A percentile compares a stretch with the other conserved stretches of the same genome.
Conservation (phyloP, 2,329 filamentous ascomycete species). For the Fusarium hainanense region DNA sequence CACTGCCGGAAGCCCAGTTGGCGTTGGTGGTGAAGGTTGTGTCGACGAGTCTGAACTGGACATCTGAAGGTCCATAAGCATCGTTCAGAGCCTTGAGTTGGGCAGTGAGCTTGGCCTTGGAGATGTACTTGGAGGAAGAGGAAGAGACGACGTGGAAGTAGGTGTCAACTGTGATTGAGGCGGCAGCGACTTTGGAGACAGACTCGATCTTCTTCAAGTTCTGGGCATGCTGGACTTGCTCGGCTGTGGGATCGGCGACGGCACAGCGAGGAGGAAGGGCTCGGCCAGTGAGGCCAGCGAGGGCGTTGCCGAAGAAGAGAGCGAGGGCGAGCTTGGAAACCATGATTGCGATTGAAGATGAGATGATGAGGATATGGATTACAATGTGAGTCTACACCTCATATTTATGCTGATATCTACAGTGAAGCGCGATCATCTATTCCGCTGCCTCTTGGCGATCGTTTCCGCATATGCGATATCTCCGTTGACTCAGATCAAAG, state of each 20-base stretch:
- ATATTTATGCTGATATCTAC: slow-evolving; percentile 2
- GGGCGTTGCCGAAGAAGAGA: slow-evolving; percentile 22
- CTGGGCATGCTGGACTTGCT: slow-evolving; percentile 16
- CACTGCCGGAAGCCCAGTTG: slow-evolving; percentile 56
- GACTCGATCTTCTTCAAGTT: slow-evolving; percentile 24
- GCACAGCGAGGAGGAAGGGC: slow-evolving; percentile 25
- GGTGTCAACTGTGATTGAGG: slow-evolving; percentile 35
- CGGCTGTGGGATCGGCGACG: slow-evolving; percentile 19
- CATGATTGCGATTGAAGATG: slow-evolving; percentile 11
- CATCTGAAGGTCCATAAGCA: slow-evolving; percentile 56
- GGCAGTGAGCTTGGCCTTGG: slow-evolving; percentile 23
- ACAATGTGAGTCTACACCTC: background rate
- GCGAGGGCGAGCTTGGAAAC: slow-evolving; percentile 24
- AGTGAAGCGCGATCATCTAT: background rate
- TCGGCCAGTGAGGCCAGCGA: slow-evolving; percentile 8
- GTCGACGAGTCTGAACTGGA: slow-evolving; percentile 58
- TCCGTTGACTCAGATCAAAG: slow-evolving; percentile 13
- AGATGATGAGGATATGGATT: background rate
- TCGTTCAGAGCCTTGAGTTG: slow-evolving; percentile 60
- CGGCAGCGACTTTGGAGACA: slow-evolving; percentile 1
- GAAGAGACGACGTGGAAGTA: slow-evolving; percentile 44
- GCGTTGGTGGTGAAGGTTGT: slow-evolving; percentile 60
- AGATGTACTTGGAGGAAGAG: slow-evolving; percentile 37
- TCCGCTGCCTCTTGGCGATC: slow-evolving; percentile 4
- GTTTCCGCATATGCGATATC: slow-evolving; percentile 3